Base-by-base conservation (phyloP, 805 yeast species). In the Metschnikowia santaceciliae region DNA sequence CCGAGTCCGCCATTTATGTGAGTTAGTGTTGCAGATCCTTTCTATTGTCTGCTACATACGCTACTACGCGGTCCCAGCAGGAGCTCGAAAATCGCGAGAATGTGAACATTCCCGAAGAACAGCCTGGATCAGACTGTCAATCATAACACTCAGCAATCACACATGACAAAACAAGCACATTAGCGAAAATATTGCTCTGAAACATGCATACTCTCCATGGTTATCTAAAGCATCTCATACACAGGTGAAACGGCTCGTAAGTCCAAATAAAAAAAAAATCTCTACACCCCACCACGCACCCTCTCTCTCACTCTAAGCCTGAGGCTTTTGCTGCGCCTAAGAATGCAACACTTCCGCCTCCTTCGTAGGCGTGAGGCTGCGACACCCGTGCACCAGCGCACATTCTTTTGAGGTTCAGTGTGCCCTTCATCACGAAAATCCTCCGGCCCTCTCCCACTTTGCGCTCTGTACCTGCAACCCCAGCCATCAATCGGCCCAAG, bases 331-430 rank as follows among this genome's bases (percentile, higher is more conserved):
- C 17, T 40, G 30, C 23, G 32, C 34, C 22, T 37, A 34, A 30
- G n/a, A 20, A 32, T 42, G 38, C 46, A 42, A 22, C 46, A 33
- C 38, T 22, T n/a, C 20, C 36, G 46, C 17, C 46, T 22, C 46
- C 38, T 42, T 33, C 46, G 46, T 30, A 32, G 45, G 45, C 45
- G 36, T 42, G 23, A 6, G 22, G 17, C 15, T 34, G 37, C 46
- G 19, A 42, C 46, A 33, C 46, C 46, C 46, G 46, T 42, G 30
- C 46, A 42, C 46, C 46, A 20, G 26, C 46, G 46, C 46, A 42
- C 46, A 15, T 40, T 40, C 43, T 34, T 42, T 42, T 32, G 38
- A 42, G 46, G 5, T 42, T 33, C 10, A 22, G 2, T 33, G 46
- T 34, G 34, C 34, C 13, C 43, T 40, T 40, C 38, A 42, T 15